Evolutionary conservation across 139 green algal genomes (phyloP).

Genomic region (Monoraphidium neglectum): DNA sequence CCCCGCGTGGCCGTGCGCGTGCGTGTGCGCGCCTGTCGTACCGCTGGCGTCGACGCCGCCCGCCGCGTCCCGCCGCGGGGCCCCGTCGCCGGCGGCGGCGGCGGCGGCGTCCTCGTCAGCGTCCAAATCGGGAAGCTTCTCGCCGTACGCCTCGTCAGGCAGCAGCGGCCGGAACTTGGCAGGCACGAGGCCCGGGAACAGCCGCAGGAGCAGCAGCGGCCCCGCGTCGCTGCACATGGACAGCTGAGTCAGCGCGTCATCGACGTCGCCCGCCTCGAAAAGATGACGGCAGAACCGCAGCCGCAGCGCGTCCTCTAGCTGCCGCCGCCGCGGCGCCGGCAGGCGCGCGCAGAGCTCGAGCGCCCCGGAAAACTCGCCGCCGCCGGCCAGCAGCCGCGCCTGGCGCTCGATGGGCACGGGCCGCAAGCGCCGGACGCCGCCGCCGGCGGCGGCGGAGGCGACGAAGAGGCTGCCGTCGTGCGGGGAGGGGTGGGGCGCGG

Average conservation of each 20-base stretch:
- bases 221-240: slow-evolving; percentile 51
- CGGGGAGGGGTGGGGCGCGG: neutral
- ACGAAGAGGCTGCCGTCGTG: slow-evolving; percentile 46
- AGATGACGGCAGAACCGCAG: neutral
- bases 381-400: slow-evolving; percentile 56
- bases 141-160: slow-evolving; percentile 19
- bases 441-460: slow-evolving; percentile 10
- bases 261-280: slow-evolving; percentile 54
- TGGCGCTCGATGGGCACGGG: slow-evolving; percentile 56
- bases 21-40: too few species aligned
- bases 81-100: neutral
- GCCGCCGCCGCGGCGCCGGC: neutral
- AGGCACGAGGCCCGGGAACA: slow-evolving; percentile 21
- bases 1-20: neutral
- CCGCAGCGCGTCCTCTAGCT: neutral
- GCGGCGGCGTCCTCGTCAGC: slow-evolving; percentile 38
- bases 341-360: slow-evolving; percentile 59
- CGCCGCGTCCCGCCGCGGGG: neutral
- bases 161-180: slow-evolving; percentile 26
- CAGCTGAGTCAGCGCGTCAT: slow-evolving; percentile 81
- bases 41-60: slow-evolving; percentile 8
- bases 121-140: slow-evolving; percentile 4
- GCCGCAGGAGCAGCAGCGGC: slow-evolving; percentile 30
- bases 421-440: slow-evolving; percentile 45
- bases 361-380: slow-evolving; percentile 67